A percentile compares a stretch with the other conserved stretches of the same genome.
Evolutionary conservation across 805 yeast genomes (phyloP).

Genomic region (Ogataea wickerhamii): DNA sequence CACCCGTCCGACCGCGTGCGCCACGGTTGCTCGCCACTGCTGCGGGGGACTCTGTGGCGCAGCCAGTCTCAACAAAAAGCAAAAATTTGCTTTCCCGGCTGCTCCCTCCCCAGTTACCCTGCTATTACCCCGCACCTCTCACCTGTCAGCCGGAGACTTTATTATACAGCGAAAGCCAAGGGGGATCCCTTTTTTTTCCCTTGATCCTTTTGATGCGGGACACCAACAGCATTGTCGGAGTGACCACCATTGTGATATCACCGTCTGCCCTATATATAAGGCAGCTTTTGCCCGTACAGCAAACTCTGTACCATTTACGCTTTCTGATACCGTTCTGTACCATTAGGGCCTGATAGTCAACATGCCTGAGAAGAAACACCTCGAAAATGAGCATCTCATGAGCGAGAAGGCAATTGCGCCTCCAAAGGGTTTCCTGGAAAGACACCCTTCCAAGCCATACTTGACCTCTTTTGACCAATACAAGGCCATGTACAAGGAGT

Average conservation of each 20-base stretch:
- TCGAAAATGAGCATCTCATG: conserved; percentile 34
- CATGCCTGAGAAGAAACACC: conserved; percentile 21
- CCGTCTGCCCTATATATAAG: background rate
- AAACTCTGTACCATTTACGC: no score
- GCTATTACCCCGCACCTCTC: background rate
- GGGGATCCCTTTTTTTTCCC: conserved; percentile 1
- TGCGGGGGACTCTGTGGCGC: background rate
- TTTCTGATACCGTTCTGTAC: background rate
- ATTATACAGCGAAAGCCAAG: background rate
- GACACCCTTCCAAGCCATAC: conserved; percentile 46
- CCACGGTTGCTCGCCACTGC: background rate
- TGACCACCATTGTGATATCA: background rate
- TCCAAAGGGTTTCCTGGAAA: conserved; percentile 34
- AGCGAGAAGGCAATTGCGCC: conserved; percentile 28
- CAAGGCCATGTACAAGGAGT: conserved; percentile 46
- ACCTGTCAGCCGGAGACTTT: background rate
- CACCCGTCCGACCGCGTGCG: background rate
- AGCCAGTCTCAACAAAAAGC: background rate
- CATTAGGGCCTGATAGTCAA: background rate
- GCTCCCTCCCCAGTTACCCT: background rate
- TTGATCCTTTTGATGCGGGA: conserved; percentile 1
- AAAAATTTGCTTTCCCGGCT: no score
- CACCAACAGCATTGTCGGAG: conserved; percentile 2
- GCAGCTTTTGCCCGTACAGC: background rate
- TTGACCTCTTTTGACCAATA: conserved; percentile 49